These are phyloP conservation scores for Seiridium unicorne DNA, from an alignment of 2,329 filamentous ascomycete species.

Conservation along the genomic window DNA sequence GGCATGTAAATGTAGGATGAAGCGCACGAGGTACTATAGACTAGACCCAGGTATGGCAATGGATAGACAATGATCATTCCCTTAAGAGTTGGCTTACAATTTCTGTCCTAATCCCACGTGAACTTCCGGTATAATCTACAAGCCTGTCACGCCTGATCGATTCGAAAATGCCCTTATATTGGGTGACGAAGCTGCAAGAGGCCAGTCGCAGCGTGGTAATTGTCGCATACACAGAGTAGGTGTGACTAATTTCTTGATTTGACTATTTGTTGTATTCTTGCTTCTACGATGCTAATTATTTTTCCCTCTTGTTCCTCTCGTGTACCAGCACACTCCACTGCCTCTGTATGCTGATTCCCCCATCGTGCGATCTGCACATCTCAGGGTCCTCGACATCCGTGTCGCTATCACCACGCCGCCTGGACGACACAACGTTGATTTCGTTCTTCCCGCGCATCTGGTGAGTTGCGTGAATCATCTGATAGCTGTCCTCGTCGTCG, in stretches of 20 bases:
- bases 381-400: background rate
- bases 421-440: background rate
- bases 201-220: too few relatives aligned
- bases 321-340: background rate
- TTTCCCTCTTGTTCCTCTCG: background rate
- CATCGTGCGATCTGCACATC: background rate
- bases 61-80: background rate
- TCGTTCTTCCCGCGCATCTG: background rate
- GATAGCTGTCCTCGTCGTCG: background rate
- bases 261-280: too few relatives aligned
- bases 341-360: background rate
- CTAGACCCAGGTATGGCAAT: background rate
- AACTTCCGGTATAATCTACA: too few relatives aligned
- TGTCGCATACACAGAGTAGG: too few relatives aligned
- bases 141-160: too few relatives aligned
- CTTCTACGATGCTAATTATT: too few relatives aligned
- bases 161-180: too few relatives aligned
- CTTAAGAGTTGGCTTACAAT: too few relatives aligned
- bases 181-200: too few relatives aligned
- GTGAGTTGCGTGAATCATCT: background rate
- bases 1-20: constrained; percentile 2
- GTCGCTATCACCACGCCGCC: background rate
- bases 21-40: background rate
- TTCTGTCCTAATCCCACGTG: too few relatives aligned
- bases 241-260: too few relatives aligned